phyloP scores from a whole-genome alignment of 1,139 yeast species.

The Insectozyma bohioensis region DNA sequence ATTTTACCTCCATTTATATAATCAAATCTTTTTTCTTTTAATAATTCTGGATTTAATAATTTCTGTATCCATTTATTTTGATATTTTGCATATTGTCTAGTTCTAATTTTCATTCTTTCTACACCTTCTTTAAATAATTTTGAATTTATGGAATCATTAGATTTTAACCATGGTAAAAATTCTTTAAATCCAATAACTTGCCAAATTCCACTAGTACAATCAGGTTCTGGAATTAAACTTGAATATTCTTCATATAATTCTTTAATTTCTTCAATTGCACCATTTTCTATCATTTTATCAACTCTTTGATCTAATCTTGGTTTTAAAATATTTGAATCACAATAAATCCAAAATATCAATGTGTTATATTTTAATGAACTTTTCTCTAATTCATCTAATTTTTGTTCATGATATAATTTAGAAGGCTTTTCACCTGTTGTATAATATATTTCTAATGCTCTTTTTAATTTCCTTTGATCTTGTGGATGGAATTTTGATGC shows the following conservation, averaged over 20 bases:
- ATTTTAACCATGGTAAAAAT: slow-evolving; percentile 74
- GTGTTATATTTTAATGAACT: slow-evolving; percentile 63
- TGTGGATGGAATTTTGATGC: slow-evolving; percentile 89
- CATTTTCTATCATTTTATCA: slow-evolving; percentile 71
- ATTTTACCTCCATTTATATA: slow-evolving; percentile 61
- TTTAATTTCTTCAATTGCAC: slow-evolving; percentile 69
- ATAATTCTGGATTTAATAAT: slow-evolving; percentile 62
- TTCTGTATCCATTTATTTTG: slow-evolving; percentile 94
- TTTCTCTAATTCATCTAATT: slow-evolving; percentile 39
- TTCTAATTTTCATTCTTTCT: slow-evolving; percentile 77
- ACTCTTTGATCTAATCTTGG: slow-evolving; percentile 73
- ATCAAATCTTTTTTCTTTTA: slow-evolving; percentile 47
- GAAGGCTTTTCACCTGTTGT: slow-evolving; percentile 70
- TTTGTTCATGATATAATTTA: slow-evolving; percentile 65
- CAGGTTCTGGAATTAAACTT: too few relatives aligned
- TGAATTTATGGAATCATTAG: slow-evolving; percentile 13
- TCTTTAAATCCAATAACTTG: slow-evolving; percentile 97
- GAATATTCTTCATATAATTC: slow-evolving; percentile 53
- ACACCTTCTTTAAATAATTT: slow-evolving; percentile 47
- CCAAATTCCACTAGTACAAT: slow-evolving; percentile 77
- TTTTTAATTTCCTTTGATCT: slow-evolving; percentile 71
- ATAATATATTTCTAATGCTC: slow-evolving; percentile 80
- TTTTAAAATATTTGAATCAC: slow-evolving; percentile 61
- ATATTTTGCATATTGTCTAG: slow-evolving; percentile 82
- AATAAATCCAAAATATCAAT: slow-evolving; percentile 80